A percentile compares a stretch with the other conserved stretches of the same genome.
phyloP scores from a whole-genome alignment of 805 yeast species.

The Yarrowia keelungensis region DNA sequence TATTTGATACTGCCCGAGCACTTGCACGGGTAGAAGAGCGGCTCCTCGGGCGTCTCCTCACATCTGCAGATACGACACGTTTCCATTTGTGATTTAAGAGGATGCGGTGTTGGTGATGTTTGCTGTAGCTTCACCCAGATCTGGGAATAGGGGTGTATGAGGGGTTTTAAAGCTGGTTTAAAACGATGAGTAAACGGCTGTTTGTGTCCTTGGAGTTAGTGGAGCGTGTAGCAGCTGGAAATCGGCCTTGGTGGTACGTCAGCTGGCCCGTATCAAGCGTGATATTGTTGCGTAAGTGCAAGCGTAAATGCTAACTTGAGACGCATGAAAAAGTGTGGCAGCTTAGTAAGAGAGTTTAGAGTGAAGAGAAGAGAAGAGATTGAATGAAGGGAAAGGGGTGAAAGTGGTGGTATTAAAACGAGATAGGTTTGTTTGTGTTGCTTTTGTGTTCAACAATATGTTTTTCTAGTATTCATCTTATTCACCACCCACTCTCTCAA shows the following conservation, averaged over 20 bases:
- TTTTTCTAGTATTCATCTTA: too few relatives aligned
- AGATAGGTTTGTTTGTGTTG: too few relatives aligned
- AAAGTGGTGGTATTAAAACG: too few relatives aligned
- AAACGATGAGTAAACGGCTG: too few relatives aligned
- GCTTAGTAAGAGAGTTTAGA: constrained; percentile 17
- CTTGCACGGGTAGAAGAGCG: constrained; percentile 88
- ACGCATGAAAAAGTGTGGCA: constrained; percentile 30
- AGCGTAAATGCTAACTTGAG: not conserved
- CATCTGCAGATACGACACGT: constrained; percentile 94
- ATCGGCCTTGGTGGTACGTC: not conserved
- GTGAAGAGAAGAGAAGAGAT: too few relatives aligned
- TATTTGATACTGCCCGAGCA: constrained; percentile 93
- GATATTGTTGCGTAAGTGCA: constrained; percentile 7
- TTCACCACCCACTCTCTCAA: too few relatives aligned
- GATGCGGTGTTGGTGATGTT: constrained; percentile 1
- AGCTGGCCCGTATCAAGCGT: constrained; percentile 19
- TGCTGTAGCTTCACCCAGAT: too few relatives aligned
- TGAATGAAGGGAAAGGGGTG: too few relatives aligned
- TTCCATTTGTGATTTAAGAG: constrained; percentile 49
- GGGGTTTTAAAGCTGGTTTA: not conserved
- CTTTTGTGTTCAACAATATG: too few relatives aligned
- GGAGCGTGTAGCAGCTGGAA: not conserved
- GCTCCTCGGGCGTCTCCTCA: constrained; percentile 79
- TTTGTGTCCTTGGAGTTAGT: not conserved
- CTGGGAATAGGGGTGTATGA: too few relatives aligned